Conservation (phyloP, 2,329 filamentous ascomycete species). For the Trichoderma sp. region DNA sequence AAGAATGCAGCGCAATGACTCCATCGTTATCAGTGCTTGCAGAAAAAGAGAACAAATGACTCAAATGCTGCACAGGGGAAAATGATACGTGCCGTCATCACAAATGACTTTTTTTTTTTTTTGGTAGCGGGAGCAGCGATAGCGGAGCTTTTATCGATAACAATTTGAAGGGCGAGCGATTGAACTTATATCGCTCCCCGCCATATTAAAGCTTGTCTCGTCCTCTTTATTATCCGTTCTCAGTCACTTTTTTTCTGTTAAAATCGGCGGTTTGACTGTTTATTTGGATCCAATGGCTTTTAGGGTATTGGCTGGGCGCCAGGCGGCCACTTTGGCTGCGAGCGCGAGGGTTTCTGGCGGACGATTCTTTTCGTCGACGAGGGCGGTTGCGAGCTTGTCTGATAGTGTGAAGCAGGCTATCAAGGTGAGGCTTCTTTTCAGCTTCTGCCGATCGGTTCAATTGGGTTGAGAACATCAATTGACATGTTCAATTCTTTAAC, state of each 20-base stretch:
- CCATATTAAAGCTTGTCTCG: not conserved
- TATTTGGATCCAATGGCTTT: slow-evolving; percentile 43
- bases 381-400: slow-evolving; percentile 44
- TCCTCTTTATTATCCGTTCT: not conserved
- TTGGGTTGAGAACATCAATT: not conserved
- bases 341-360: slow-evolving; percentile 33
- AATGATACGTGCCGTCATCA: slow-evolving; percentile 6
- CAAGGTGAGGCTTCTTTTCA: slow-evolving; percentile 36
- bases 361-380: slow-evolving; percentile 42
- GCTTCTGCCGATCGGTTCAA: not conserved
- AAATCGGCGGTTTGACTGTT: not conserved
- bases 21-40: not conserved
- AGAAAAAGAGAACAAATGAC: slow-evolving; percentile 6
- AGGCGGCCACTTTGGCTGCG: slow-evolving; percentile 40
- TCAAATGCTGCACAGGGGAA: not conserved
- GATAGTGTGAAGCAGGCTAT: slow-evolving; percentile 42
- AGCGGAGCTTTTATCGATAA: slow-evolving; percentile 32
- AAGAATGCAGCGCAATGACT: not conserved
- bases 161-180: not conserved
- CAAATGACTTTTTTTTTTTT: not conserved
- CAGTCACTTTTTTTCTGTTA: not conserved
- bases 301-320: slow-evolving; percentile 46
- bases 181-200: slow-evolving; percentile 25
- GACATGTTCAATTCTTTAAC: not conserved
- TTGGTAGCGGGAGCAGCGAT: slow-evolving; percentile 10